These are phyloP conservation scores for Aspergillus aculeatinus DNA, from an alignment of 2,329 filamentous ascomycete species.

Conservation along the genomic window DNA sequence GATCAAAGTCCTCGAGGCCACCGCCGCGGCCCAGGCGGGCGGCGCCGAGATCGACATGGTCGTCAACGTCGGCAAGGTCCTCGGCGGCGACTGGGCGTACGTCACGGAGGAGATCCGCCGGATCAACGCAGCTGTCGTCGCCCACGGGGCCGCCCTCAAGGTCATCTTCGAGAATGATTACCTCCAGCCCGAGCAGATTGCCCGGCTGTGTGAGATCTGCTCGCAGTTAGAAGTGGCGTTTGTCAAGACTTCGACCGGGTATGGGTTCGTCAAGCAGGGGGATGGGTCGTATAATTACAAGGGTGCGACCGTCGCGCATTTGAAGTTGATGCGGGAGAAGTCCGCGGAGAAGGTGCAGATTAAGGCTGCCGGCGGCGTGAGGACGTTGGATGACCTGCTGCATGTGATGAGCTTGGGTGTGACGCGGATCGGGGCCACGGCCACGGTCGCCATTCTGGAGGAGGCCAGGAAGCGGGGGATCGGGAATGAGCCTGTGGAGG, in stretches of 20 bases:
- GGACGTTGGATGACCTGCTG: conserved; percentile 58
- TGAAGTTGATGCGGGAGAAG: conserved; percentile 56
- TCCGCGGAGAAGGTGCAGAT: conserved; percentile 50
- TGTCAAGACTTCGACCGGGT: conserved; percentile 62
- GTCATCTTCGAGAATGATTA: conserved; percentile 65
- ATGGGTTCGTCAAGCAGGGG: conserved; percentile 58
- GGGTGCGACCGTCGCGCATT: conserved; percentile 53
- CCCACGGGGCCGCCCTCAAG: conserved; percentile 52
- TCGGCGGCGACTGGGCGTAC: conserved; percentile 58
- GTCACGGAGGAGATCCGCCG: conserved; percentile 52
- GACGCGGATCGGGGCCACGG: conserved; percentile 57
- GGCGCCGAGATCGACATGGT: conserved; percentile 62
- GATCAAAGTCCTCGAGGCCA: conserved; percentile 57
- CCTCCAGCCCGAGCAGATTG: conserved; percentile 51
- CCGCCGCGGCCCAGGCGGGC: conserved; percentile 48
- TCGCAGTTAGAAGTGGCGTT: conserved; percentile 53
- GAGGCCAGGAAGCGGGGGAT: conserved; percentile 56
- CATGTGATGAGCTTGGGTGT: conserved; percentile 56
- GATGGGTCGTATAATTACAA: conserved; percentile 54
- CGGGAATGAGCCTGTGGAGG: conserved; percentile 29
- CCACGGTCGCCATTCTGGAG: conserved; percentile 55
- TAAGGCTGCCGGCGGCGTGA: conserved; percentile 59
- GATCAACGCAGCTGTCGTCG: conserved; percentile 51
- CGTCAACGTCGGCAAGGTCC: conserved; percentile 58
- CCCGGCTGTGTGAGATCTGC: conserved; percentile 57